Conservation (phyloP, 1,284 basidiomycete species). For the Ceratobasidium sp. region DNA sequence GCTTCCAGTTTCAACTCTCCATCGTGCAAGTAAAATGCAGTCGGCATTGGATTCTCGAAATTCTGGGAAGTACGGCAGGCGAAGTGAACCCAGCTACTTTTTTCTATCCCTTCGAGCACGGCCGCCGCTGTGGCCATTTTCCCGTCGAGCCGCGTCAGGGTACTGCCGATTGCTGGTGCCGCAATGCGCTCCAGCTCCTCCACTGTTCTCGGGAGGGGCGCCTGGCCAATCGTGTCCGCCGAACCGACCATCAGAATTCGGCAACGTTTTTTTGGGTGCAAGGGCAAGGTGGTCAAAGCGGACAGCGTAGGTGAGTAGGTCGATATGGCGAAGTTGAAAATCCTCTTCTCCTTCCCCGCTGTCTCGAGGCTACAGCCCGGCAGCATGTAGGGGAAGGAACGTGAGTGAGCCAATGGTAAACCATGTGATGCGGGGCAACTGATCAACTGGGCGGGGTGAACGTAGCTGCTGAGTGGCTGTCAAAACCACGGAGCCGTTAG, state of each 20-base stretch:
- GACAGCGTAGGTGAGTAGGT: slow-evolving; percentile 5
- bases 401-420: slow-evolving; percentile 1
- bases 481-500: too few relatives aligned
- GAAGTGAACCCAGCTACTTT: not conserved
- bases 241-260: not conserved
- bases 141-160: not conserved
- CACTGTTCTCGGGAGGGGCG: not conserved
- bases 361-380: not conserved
- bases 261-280: not conserved
- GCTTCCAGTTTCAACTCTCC: not conserved
- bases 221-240: not conserved
- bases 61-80: not conserved
- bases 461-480: too few relatives aligned
- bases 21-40: not conserved
- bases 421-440: slow-evolving; percentile 15
- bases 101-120: not conserved
- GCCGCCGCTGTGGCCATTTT: not conserved
- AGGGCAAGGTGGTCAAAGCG: not conserved
- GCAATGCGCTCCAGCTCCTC: not conserved
- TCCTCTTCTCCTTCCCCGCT: not conserved
- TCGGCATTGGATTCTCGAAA: not conserved
- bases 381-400: slow-evolving; percentile 19
- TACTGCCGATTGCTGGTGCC: not conserved
- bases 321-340: not conserved
- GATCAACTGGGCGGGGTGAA: too few relatives aligned